These are phyloP conservation scores for Chlamydomonas sp. DNA, from an alignment of 139 green algal species.

Conservation along the genomic window DNA sequence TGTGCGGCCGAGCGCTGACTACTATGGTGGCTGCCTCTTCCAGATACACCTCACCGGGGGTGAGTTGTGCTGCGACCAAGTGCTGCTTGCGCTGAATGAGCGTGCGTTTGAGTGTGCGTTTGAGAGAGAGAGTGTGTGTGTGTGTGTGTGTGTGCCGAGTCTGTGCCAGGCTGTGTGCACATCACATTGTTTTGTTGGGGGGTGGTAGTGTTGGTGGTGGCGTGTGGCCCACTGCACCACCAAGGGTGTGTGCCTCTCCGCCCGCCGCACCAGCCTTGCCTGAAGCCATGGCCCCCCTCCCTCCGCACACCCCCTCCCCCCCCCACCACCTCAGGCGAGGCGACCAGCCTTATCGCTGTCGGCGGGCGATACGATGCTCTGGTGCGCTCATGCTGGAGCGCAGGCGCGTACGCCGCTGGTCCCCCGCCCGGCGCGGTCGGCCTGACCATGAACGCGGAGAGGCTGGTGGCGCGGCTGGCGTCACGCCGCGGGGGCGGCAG, in stretches of 20 bases:
- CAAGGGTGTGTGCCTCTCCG: too few relatives aligned
- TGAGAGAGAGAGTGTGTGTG: too few relatives aligned
- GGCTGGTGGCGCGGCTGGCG: conserved; percentile 29
- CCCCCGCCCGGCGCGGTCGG: conserved; percentile 52
- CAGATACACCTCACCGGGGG: conserved; percentile 57
- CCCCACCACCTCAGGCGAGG: neutral
- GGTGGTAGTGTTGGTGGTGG: too few relatives aligned
- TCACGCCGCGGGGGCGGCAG: conserved; percentile 16
- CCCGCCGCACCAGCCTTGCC: too few relatives aligned
- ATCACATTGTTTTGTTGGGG: too few relatives aligned
- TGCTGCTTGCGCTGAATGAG: too few relatives aligned
- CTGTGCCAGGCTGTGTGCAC: too few relatives aligned
- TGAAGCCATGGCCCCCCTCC: neutral
- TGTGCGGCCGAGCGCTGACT: conserved; percentile 53
- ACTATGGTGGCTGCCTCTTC: conserved; percentile 61
- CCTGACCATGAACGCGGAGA: conserved; percentile 57
- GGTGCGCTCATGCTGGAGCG: conserved; percentile 51
- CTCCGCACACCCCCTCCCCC: neutral
- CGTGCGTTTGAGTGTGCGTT: too few relatives aligned
- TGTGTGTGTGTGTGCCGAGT: too few relatives aligned
- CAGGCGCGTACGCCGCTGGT: conserved; percentile 8
- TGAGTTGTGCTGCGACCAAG: too few relatives aligned
- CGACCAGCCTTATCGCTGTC: conserved; percentile 37
- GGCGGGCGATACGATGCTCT: conserved; percentile 69
- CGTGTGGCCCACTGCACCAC: too few relatives aligned